Conservation (phyloP, 495 filamentous ascomycete genomes). For the Penicillium cosmopolitanum region DNA sequence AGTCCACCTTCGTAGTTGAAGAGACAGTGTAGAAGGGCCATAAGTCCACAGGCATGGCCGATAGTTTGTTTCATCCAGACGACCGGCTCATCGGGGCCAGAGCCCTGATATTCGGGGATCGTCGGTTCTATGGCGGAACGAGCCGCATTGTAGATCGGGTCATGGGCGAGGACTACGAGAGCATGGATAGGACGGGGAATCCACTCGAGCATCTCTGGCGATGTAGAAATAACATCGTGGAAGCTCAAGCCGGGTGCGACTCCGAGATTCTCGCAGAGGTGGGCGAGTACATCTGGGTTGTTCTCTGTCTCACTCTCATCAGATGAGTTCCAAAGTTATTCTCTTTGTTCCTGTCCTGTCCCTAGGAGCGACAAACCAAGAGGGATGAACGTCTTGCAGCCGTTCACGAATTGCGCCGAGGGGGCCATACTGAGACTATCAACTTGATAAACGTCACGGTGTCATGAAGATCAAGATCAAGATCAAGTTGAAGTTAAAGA, state of each 20-base stretch:
- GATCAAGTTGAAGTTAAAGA: not conserved
- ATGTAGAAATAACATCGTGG: slow-evolving; percentile 60
- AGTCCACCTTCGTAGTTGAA: slow-evolving; percentile 52
- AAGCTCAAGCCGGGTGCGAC: slow-evolving; percentile 55
- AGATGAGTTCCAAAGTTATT: not conserved
- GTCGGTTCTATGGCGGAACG: slow-evolving; percentile 36
- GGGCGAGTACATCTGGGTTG: slow-evolving; percentile 62
- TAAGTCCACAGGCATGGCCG: slow-evolving; percentile 66
- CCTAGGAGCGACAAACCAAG: slow-evolving; percentile 32
- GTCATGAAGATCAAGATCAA: not conserved
- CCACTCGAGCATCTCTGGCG: slow-evolving; percentile 58
- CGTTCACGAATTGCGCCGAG: slow-evolving; percentile 40
- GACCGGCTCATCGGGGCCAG: slow-evolving; percentile 55
- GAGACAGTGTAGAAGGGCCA: slow-evolving; percentile 62
- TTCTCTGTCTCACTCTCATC: slow-evolving; percentile 50
- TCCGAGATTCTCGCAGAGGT: slow-evolving; percentile 57
- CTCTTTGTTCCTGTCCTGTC: not conserved
- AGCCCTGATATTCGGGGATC: slow-evolving; percentile 50
- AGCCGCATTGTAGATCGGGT: slow-evolving; percentile 45
- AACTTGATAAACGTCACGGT: too few relatives aligned
- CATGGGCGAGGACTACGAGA: slow-evolving; percentile 59
- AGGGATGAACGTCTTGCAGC: slow-evolving; percentile 43
- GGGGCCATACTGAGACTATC: slow-evolving; percentile 30
- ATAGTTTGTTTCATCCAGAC: slow-evolving; percentile 71
- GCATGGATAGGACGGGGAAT: slow-evolving; percentile 62